Percentiles rank a stretch among this genome's conserved stretches.
phyloP scores from a whole-genome alignment of 2,329 filamentous ascomycete species.

The Botrytis byssoidea region DNA sequence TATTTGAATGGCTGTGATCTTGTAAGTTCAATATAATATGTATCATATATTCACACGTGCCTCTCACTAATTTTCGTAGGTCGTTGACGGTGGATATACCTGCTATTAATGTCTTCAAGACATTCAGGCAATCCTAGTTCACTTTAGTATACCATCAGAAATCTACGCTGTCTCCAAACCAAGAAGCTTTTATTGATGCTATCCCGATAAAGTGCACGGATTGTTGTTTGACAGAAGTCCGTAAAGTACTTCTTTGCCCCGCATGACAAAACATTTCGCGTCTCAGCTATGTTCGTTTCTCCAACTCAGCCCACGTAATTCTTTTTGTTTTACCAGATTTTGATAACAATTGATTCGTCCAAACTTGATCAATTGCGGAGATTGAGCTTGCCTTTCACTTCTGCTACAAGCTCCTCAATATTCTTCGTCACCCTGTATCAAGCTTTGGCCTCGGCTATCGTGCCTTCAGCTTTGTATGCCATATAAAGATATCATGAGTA shows the following conservation, averaged over 20 bases:
- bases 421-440: background rate
- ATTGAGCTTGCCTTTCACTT: background rate
- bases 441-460: background rate
- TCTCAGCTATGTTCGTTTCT: background rate
- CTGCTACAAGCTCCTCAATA: background rate
- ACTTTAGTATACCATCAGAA: background rate
- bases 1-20: constrained; percentile 33
- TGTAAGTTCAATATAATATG: constrained; percentile 23
- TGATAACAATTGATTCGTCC: background rate
- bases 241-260: constrained; percentile 9
- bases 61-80: constrained; percentile 18
- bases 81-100: constrained; percentile 32
- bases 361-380: background rate
- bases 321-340: background rate
- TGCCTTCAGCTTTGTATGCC: background rate
- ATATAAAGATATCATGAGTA: background rate
- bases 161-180: background rate
- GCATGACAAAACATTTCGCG: background rate
- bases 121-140: constrained; percentile 18
- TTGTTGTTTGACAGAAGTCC: background rate
- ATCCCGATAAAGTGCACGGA: background rate
- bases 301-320: background rate
- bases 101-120: constrained; percentile 25
- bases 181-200: background rate
- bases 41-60: background rate